These are phyloP conservation scores for Crithidia bombi DNA, from an alignment of 208 protist species.

Conservation along the genomic window DNA sequence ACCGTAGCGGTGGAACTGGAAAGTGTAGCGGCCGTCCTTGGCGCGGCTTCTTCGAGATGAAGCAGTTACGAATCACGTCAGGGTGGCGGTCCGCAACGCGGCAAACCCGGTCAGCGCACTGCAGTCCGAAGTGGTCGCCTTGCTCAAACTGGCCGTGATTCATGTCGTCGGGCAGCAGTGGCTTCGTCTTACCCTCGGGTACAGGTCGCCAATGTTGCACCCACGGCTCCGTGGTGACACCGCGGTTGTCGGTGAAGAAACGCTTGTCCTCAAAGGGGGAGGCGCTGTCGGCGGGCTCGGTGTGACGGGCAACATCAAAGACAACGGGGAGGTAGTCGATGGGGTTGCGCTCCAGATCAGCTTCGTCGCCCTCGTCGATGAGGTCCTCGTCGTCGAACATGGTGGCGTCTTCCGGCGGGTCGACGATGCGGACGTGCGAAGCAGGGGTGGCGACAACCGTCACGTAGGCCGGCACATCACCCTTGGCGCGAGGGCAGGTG, in stretches of 20 bases:
- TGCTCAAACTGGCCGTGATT: constrained; percentile 62
- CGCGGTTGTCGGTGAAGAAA: constrained; percentile 56
- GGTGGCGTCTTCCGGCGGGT: constrained; percentile 59
- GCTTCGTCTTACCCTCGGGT: constrained; percentile 59
- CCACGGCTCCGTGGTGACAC: constrained; percentile 53
- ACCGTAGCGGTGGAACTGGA: constrained; percentile 70
- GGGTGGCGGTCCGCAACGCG: constrained; percentile 46
- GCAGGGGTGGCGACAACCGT: constrained; percentile 46
- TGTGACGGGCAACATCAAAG: constrained; percentile 29
- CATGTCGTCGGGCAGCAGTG: constrained; percentile 55
- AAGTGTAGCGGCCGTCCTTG: constrained; percentile 71
- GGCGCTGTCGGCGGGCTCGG: constrained; percentile 46
- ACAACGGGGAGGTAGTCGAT: constrained; percentile 66
- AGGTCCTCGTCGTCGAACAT: constrained; percentile 80
- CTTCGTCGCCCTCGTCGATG: constrained; percentile 73
- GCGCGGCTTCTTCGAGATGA: constrained; percentile 52
- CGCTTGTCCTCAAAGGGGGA: constrained; percentile 59
- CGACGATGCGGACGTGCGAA: constrained; percentile 64
- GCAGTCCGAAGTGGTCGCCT: constrained; percentile 67
- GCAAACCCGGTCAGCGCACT: constrained; percentile 58
- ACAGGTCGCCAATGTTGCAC: constrained; percentile 75
- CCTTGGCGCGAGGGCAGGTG: constrained; percentile 69
- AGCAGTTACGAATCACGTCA: constrained; percentile 60
- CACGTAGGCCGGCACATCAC: constrained; percentile 55
- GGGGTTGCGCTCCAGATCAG: constrained; percentile 25